phyloP scores from a whole-genome alignment of 371 early-diverging fungal species.

The Mucor irregularis region DNA sequence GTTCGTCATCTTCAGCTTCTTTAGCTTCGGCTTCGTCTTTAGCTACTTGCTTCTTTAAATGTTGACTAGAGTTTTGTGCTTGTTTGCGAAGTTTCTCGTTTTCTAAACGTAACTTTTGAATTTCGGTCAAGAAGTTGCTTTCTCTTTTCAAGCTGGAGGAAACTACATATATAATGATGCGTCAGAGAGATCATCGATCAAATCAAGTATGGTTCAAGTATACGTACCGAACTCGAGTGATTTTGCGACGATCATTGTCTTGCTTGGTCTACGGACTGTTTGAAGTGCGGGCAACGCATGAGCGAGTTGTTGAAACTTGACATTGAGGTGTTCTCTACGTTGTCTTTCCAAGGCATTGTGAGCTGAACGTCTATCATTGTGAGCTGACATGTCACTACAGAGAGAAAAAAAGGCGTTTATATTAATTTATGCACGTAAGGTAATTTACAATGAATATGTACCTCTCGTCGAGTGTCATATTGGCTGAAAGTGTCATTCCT shows the following conservation, averaged over 20 bases:
- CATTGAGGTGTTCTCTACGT: slow-evolving; percentile 74
- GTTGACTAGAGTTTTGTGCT: slow-evolving; percentile 9
- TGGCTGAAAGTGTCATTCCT: slow-evolving; percentile 30
- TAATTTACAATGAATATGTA: too few species aligned
- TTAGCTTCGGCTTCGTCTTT: neutral
- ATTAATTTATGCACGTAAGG: too few species aligned
- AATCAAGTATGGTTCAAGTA: neutral
- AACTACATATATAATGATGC: slow-evolving; percentile 1
- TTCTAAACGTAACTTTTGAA: slow-evolving; percentile 24
- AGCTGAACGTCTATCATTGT: slow-evolving; percentile 60
- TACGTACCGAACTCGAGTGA: slow-evolving; percentile 61
- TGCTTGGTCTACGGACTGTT: slow-evolving; percentile 73
- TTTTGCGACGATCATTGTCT: slow-evolving; percentile 75
- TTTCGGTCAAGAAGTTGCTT: slow-evolving; percentile 19
- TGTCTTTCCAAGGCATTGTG: slow-evolving; percentile 83
- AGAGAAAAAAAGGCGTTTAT: neutral
- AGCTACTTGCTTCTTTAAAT: neutral
- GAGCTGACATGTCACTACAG: slow-evolving; percentile 33
- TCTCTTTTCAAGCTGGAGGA: slow-evolving; percentile 27
- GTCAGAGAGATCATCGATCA: neutral
- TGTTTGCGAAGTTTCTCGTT: slow-evolving; percentile 26
- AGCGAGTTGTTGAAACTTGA: slow-evolving; percentile 77
- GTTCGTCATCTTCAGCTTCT: neutral
- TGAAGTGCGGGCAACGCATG: slow-evolving; percentile 71
- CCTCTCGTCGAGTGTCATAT: slow-evolving; percentile 35